A percentile compares a stretch with the other conserved stretches of the same genome.
These are phyloP conservation scores for Aspergillus cejpii DNA, from an alignment of 2,329 filamentous ascomycete species.

Conservation along the genomic window DNA sequence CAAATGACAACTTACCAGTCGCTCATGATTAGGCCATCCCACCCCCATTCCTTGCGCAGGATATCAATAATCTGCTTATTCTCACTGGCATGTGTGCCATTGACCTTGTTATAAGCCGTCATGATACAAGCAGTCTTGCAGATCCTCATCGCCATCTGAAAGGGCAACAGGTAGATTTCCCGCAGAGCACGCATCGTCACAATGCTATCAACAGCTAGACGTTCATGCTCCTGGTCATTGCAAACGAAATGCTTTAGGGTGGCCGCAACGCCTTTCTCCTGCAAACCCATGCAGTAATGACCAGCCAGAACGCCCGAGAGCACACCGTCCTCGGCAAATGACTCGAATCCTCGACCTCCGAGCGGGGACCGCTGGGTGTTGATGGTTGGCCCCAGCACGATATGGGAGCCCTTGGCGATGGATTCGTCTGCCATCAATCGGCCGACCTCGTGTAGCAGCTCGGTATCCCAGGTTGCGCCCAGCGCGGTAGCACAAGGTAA, in stretches of 20 bases:
- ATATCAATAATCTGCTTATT: conserved; percentile 40
- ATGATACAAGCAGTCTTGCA: conserved; percentile 52
- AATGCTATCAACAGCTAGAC: conserved; percentile 39
- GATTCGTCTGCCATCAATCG: conserved; percentile 64
- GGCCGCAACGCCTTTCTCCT: conserved; percentile 66
- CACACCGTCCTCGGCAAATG: conserved; percentile 75
- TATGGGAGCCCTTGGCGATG: conserved; percentile 65
- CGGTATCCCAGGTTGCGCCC: conserved; percentile 70
- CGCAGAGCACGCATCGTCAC: conserved; percentile 50
- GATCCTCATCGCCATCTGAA: conserved; percentile 54
- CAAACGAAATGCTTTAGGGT: conserved; percentile 63
- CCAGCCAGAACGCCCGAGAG: conserved; percentile 68
- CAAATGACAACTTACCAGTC: conserved; percentile 34
- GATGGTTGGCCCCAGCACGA: conserved; percentile 69
- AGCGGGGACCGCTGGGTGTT: conserved; percentile 77
- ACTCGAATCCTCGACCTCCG: conserved; percentile 81
- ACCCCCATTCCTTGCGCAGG: conserved; percentile 43
- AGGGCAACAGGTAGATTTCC: conserved; percentile 59
- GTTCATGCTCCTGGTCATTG: conserved; percentile 44
- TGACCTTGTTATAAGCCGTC: conserved; percentile 55
- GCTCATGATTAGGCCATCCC: conserved; percentile 44
- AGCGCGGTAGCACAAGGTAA: conserved; percentile 74
- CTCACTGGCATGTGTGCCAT: conserved; percentile 45
- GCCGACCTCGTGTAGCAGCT: conserved; percentile 63
- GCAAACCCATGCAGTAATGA: conserved; percentile 64